Evolutionary conservation across 1,284 basidiomycete species (phyloP), one percentile per base, ranked within the genome.

Genomic region (Thecaphora thlaspeos): DNA sequence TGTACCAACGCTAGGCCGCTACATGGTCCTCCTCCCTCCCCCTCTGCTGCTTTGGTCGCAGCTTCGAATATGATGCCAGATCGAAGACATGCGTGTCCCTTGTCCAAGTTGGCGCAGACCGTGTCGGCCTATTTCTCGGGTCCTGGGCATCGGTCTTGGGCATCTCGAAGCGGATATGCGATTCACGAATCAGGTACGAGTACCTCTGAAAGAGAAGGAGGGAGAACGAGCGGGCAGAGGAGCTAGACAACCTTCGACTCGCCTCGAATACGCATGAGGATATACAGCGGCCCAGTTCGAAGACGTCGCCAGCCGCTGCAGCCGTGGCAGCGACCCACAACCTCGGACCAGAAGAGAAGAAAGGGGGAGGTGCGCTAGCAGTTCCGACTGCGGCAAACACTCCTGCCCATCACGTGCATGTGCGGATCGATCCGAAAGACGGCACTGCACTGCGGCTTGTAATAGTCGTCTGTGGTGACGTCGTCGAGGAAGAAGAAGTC

Each of bases 401-500:
- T 36, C 40, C 49, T 41, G 32, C 52, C 54, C 18, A 49, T 21
- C 23, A 57, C 55, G 9, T 62, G 24, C 12, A 58, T 41, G 41
- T 64, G 55, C 34, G 55, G 47, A 48, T 73, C 60, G n/a, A 73
- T 41, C 26, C 66, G 61, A 22, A 73, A n/a, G 21, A 70, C 56
- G 2, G 61, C 61, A 2, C 70, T 66, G 28, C 52, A 69, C 1
- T 70, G 48, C 10, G 70, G 70, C 4, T 61, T 63, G 10, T 37
- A 38, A 21, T 70, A 24, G 39, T 70, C 68, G 28, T 46, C 51
- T 3, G 41, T 46, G 30, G 39, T 55, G 0, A 56, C 45, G 23
- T 52, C 46, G 26, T 52, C 44, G 2, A 46, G n/a, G 21, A 73
- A 43, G 62, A 73, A 73, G 23, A 69, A 63, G 43, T 73, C 70